Base-by-base conservation (phyloP, 2,329 filamentous ascomycete species). In the Aspergillus sp. region DNA sequence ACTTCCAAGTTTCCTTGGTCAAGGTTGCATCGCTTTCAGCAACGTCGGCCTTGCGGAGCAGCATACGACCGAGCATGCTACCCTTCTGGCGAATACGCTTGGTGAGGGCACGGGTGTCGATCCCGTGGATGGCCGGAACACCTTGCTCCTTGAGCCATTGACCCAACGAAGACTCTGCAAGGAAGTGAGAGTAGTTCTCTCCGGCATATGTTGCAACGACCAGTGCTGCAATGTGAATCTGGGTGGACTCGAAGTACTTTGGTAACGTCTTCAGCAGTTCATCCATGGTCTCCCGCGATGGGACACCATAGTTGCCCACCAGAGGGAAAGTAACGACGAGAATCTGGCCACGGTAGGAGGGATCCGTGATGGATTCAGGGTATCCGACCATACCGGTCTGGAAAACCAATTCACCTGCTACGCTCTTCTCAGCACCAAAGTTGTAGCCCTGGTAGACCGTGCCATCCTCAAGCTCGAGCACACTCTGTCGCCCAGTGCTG, bases 351-450 rank as follows among this genome's bases (percentile, higher is more conserved):
- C 89, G 89, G 80, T 93, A 93, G 19, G 90, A 93, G 53, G 90
- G 90, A 70, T 93, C 90, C 70, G 90, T 93, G 83, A 93, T 87
- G 48, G 89, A 96, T 82, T 99, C 95, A 42, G 95, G 93, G 75
- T 99, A 99, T 72, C 95, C 95, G 68, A 98, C 95, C 93, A 98
- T 96, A 77, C 95, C 95, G 58, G 95, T 99, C 84, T 98, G 93
- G 82, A 99, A 99, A 79, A 99, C 95, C 75, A 99, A 83, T 83
- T 99, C 95, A 76, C 95, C 95, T 65, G 93, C 90, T 71, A 96
- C 87, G 80, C 91, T 96, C 84, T 93, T 96, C 72, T 91, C 84
- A 63, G 93, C 93, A 77, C 95, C 95, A 75, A 99, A 99, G 84
- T 92, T 96, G 82, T 91, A 92, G 68, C 95, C 95, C 75, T 96